Base-by-base conservation (phyloP, 2,329 filamentous ascomycete genomes). In the Colletotrichum abscissum region DNA sequence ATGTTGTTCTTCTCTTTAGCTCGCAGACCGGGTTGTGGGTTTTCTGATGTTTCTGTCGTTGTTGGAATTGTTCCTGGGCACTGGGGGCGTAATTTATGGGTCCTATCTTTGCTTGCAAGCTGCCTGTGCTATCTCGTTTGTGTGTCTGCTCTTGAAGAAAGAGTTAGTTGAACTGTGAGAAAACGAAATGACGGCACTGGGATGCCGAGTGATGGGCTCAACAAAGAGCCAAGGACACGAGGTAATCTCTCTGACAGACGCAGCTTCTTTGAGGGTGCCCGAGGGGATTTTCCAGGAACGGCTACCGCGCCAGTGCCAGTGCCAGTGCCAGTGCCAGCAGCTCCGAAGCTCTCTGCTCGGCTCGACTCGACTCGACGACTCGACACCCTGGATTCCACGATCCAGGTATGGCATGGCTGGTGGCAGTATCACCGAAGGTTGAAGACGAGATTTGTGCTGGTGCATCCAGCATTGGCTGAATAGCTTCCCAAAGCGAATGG, bases 101-200 rank as follows among this genome's bases (percentile, higher is more conserved):
- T 46, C 46, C 26, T 14, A 30, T 42, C 19, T 49, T 28, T 49
- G 42, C 42, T 22, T 49, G 33, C 33, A 35, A 35, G 33, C 12
- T 35, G 42, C 8, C 8, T 19, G 38, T 42, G 14, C 38, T 42
- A 42, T 42, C 38, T 42, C 16, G 14, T 42, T 42, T 38, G 38
- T 12, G 38, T 42, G 38, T 9, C 54, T 56, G 22, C 54, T 22
- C 49, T 42, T 22, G 52, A 57, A 52, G 60, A 57, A 58, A 58
- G 42, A 49, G 42, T 22, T 33, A 46, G 26, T 38, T 16, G 54
- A 35, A 24, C 30, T 16, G 7, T 52, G 19, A 58, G 33, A 71
- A 56, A 63, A 68, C 16, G 65, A 68, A 72, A 72, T 60, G 24
- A 72, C 69, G 64, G 69, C 56, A 72, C 64, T 60, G 69, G 69